Percentiles rank a stretch among this genome's conserved stretches.
These are phyloP conservation scores for Gaertneriomyces sp. DNA, from an alignment of 192 early-diverging fungal genomes.

Conservation along the genomic window DNA sequence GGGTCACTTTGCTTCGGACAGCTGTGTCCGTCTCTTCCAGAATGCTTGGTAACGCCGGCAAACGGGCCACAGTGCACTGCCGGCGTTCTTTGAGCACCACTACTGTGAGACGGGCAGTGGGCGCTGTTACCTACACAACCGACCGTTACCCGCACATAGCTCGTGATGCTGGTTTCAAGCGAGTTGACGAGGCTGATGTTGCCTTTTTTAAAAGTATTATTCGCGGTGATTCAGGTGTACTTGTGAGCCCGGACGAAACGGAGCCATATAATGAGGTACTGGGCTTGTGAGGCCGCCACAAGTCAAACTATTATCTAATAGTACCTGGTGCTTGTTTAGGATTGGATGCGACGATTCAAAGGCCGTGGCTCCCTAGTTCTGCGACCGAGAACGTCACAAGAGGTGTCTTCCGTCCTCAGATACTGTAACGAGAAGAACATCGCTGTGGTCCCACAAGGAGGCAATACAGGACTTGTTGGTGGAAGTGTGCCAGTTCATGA, in stretches of 20 bases:
- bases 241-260: slow-evolving; percentile 22
- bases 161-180: slow-evolving; percentile 27
- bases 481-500: slow-evolving; percentile 94
- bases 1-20: no score
- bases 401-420: slow-evolving; percentile 77
- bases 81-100: no score
- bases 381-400: slow-evolving; percentile 77
- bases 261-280: slow-evolving; percentile 45
- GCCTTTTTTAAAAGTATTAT: slow-evolving; percentile 16
- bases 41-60: no score
- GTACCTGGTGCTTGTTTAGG: slow-evolving; percentile 31
- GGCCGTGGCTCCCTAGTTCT: slow-evolving; percentile 78
- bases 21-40: no score
- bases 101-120: not conserved
- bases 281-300: not conserved
- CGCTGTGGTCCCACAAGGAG: slow-evolving; percentile 96
- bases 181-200: slow-evolving; percentile 27
- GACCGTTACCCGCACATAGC: slow-evolving; percentile 24
- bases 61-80: no score
- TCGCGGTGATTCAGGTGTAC: slow-evolving; percentile 1
- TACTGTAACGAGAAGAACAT: slow-evolving; percentile 84
- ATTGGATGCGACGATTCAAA: slow-evolving; percentile 95
- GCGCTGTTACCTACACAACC: slow-evolving; percentile 19
- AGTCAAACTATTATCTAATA: not conserved
- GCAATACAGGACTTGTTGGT: slow-evolving; percentile 96